Conservation (phyloP, 257 asterid species). For the Nyctanthes arbortristis region DNA sequence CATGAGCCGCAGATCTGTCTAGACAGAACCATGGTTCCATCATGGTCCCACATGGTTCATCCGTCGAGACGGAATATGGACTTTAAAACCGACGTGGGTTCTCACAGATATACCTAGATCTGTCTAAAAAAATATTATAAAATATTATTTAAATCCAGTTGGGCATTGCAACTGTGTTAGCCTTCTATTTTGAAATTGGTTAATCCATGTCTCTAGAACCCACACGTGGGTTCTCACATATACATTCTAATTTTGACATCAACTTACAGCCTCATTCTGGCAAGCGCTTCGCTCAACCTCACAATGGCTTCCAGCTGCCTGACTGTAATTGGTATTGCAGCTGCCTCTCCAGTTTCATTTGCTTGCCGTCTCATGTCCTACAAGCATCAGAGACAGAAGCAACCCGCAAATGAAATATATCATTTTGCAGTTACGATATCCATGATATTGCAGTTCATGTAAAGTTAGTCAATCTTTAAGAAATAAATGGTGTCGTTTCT, state of each 20-base stretch:
- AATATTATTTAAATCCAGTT: too few relatives aligned
- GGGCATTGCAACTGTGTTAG: too few relatives aligned
- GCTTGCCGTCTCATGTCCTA: constrained; percentile 95
- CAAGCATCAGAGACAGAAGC: constrained; percentile 21
- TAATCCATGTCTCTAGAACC: too few relatives aligned
- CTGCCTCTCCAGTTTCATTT: constrained; percentile 86
- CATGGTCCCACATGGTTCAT: too few relatives aligned
- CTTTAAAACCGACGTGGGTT: too few relatives aligned
- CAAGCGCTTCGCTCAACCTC: constrained; percentile 93
- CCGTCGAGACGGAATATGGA: too few relatives aligned
- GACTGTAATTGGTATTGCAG: constrained; percentile 95
- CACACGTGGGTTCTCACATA: too few relatives aligned
- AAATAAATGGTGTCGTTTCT: neutral
- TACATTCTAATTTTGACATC: neutral
- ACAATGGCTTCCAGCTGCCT: constrained; percentile 97
- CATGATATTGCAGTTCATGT: neutral
- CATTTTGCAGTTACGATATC: neutral
- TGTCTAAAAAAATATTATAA: too few relatives aligned
- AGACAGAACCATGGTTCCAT: too few relatives aligned
- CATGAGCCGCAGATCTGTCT: too few relatives aligned
- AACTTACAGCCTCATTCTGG: constrained; percentile 94
- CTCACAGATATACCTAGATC: too few relatives aligned
- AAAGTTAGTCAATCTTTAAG: neutral
- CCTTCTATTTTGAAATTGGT: too few relatives aligned
- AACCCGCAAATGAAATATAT: neutral